Evolutionary conservation across 73 alveolate species (phyloP).

Genomic region (Tetrahymena malaccensis): DNA sequence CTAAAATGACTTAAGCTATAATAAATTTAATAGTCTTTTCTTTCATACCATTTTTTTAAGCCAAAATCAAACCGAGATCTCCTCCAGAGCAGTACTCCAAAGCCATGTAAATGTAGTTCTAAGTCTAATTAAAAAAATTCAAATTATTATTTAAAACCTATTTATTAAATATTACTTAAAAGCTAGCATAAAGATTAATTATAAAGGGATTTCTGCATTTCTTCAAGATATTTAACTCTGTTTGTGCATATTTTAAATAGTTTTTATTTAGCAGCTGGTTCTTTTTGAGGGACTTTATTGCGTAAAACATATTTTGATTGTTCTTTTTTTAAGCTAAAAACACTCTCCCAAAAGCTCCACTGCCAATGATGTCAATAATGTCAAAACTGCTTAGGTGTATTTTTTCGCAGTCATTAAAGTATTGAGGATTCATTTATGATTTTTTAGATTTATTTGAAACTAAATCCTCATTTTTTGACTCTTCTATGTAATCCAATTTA

Average conservation of each 20-base stretch:
- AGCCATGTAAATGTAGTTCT: slow-evolving; percentile 35
- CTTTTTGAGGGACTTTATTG: neutral
- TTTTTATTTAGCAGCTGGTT: neutral
- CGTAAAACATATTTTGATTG: neutral
- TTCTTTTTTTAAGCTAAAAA: neutral
- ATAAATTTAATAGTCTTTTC: slow-evolving; percentile 47
- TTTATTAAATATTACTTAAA: neutral
- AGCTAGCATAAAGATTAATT: neutral
- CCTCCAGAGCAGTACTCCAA: slow-evolving; percentile 66
- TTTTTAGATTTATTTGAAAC: neutral
- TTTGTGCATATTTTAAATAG: neutral
- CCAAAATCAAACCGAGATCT: slow-evolving; percentile 39
- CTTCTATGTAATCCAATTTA: neutral
- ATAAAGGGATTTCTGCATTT: neutral
- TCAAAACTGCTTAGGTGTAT: neutral
- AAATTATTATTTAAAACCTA: neutral
- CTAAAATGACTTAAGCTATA: slow-evolving; percentile 52
- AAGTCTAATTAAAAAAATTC: neutral
- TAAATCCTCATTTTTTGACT: neutral
- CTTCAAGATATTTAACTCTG: neutral
- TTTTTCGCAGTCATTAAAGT: neutral
- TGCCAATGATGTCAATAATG: neutral
- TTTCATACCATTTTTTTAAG: slow-evolving; percentile 7
- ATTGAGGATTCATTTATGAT: neutral
- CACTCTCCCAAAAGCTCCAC: neutral